phyloP scores from a whole-genome alignment of 345 rosid species.

The Murraya koenigii region DNA sequence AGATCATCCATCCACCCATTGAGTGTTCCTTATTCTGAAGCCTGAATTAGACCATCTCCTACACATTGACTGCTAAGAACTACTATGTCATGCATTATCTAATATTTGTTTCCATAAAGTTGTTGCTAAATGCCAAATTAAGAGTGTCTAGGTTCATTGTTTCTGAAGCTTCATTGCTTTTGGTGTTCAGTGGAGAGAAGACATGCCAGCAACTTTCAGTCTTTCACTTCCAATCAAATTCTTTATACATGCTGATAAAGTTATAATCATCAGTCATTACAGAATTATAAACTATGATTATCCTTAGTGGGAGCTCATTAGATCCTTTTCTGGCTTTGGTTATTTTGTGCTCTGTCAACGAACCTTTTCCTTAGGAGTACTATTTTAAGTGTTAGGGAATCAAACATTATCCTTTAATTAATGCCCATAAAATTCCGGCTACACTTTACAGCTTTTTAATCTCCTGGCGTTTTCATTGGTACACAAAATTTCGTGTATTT shows the following conservation, averaged over 20 bases:
- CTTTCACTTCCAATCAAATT: not conserved
- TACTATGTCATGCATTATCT: too few species aligned
- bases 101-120: not conserved
- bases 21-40: too few species aligned
- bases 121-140: not conserved
- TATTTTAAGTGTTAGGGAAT: not conserved
- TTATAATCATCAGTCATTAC: not conserved
- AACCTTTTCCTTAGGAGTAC: not conserved
- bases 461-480: not conserved
- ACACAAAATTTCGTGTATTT: not conserved
- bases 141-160: not conserved
- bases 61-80: too few species aligned
- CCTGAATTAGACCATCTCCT: too few species aligned
- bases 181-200: not conserved
- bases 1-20: too few species aligned
- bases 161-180: not conserved
- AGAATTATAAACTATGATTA: not conserved
- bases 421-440: not conserved
- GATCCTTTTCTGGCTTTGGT: not conserved
- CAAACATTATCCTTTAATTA: not conserved
- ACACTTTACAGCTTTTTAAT: not conserved
- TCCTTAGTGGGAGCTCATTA: not conserved
- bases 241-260: not conserved
- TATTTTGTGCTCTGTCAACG: not conserved
- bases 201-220: not conserved